phyloP scores from a whole-genome alignment of 257 asterid genomes.

The Ocimum tenuiflorum region DNA sequence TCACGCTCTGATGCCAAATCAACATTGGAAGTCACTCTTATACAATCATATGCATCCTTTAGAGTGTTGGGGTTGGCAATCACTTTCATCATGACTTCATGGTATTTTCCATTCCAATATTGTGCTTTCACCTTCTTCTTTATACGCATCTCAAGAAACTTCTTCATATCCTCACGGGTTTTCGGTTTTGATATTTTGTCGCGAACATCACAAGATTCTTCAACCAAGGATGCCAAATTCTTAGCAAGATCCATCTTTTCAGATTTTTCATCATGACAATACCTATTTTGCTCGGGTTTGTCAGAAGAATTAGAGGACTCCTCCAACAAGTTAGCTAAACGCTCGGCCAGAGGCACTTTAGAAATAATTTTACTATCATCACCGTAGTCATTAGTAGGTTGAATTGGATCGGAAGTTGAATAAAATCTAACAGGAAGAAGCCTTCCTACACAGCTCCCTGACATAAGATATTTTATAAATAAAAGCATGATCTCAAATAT shows the following conservation, averaged over 20 bases:
- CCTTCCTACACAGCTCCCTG: conserved; percentile 25
- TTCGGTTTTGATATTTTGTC: conserved; percentile 35
- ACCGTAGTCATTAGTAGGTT: not conserved
- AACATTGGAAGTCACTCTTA: conserved; percentile 57
- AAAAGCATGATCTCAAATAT: not conserved
- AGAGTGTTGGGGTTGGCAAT: conserved; percentile 67
- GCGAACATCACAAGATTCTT: conserved; percentile 43
- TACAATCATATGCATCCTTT: conserved; percentile 66
- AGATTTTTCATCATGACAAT: conserved; percentile 17
- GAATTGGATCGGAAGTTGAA: conserved; percentile 22
- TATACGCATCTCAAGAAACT: conserved; percentile 58
- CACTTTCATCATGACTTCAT: conserved; percentile 57
- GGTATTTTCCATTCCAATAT: conserved; percentile 54
- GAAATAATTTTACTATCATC: conserved; percentile 19
- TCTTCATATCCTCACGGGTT: conserved; percentile 46
- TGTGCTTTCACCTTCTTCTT: conserved; percentile 88
- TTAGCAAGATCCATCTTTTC: conserved; percentile 46
- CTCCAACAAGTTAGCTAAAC: conserved; percentile 34
- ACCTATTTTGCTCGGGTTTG: conserved; percentile 7
- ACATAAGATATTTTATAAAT: not conserved
- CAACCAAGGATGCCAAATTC: conserved; percentile 71
- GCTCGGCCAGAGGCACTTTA: conserved; percentile 31
- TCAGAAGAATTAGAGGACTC: conserved; percentile 25
- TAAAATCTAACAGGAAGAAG: conserved; percentile 19
- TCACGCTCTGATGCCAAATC: conserved; percentile 39